phyloP scores from a whole-genome alignment of 768 basidiomycete genomes.

The Hygrocybe punicea region DNA sequence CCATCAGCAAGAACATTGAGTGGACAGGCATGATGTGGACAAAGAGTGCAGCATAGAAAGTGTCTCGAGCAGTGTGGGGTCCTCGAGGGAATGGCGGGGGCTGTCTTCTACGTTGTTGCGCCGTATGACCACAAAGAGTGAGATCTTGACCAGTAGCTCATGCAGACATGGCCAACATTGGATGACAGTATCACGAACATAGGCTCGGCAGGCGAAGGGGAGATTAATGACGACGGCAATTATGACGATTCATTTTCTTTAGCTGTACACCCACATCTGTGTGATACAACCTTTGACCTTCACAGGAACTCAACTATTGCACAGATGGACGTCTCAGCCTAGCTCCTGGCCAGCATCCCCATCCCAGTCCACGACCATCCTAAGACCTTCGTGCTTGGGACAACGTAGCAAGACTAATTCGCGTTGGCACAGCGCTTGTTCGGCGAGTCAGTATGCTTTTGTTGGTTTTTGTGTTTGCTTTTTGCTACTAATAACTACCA shows the following conservation, averaged over 20 bases:
- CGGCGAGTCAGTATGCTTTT: too few species aligned
- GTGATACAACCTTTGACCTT: constrained; percentile 56
- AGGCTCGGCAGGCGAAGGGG: constrained; percentile 22
- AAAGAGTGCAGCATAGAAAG: constrained; percentile 47
- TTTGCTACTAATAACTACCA: too few species aligned
- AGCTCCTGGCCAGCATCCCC: constrained; percentile 54
- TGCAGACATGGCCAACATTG: constrained; percentile 12
- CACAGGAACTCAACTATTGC: constrained; percentile 67
- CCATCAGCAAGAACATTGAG: constrained; percentile 72
- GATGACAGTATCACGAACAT: constrained; percentile 14
- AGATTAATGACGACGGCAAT: constrained; percentile 22
- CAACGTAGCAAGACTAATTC: constrained; percentile 61
- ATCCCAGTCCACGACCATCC: constrained; percentile 27
- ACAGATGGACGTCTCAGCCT: constrained; percentile 73
- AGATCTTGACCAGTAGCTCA: not conserved
- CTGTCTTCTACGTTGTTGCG: not conserved
- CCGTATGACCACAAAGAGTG: not conserved
- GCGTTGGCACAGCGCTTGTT: constrained; percentile 54
- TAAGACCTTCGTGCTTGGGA: constrained; percentile 18
- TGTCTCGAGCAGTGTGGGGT: constrained; percentile 35
- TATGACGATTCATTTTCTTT: constrained; percentile 42
- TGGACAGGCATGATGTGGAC: constrained; percentile 47
- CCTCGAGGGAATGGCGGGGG: not conserved
- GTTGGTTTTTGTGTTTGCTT: too few species aligned
- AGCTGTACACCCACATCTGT: constrained; percentile 46